Conservation (phyloP, 2,329 filamentous ascomycete genomes). For the Alternaria metachromatica region DNA sequence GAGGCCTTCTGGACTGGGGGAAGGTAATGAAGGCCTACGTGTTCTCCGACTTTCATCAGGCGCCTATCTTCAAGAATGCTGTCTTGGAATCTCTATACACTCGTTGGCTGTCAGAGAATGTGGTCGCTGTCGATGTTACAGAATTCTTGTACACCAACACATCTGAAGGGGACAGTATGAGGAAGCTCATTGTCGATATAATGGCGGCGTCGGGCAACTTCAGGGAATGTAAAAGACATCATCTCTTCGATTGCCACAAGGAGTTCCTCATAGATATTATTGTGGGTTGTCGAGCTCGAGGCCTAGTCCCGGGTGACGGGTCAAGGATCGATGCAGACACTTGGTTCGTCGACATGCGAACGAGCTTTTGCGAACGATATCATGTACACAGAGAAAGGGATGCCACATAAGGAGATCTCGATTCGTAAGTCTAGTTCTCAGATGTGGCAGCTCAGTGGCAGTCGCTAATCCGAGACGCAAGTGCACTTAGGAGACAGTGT, state of each 20-base stretch:
- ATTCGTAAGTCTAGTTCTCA: background rate
- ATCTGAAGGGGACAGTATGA: background rate
- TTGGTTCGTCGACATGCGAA: background rate
- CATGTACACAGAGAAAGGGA: background rate
- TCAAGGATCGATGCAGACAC: too few species aligned
- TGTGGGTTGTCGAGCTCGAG: too few species aligned
- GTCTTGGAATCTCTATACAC: background rate
- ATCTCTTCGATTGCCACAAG: background rate
- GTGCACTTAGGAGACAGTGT: background rate
- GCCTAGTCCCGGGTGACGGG: too few species aligned
- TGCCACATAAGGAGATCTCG: accelerated
- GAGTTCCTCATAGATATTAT: background rate
- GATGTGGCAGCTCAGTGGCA: background rate
- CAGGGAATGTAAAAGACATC: background rate
- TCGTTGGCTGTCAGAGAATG: too few species aligned
- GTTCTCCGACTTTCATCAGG: background rate
- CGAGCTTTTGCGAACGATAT: background rate
- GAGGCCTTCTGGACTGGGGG: too few species aligned
- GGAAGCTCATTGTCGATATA: background rate
- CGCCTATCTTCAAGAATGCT: background rate
- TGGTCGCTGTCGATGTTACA: too few species aligned
- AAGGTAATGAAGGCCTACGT: background rate
- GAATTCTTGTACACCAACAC: background rate
- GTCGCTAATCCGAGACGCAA: background rate
- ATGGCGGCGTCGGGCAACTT: accelerated